Conservation (phyloP, 2,329 filamentous ascomycete species). For the Epichloe aotearoae region DNA sequence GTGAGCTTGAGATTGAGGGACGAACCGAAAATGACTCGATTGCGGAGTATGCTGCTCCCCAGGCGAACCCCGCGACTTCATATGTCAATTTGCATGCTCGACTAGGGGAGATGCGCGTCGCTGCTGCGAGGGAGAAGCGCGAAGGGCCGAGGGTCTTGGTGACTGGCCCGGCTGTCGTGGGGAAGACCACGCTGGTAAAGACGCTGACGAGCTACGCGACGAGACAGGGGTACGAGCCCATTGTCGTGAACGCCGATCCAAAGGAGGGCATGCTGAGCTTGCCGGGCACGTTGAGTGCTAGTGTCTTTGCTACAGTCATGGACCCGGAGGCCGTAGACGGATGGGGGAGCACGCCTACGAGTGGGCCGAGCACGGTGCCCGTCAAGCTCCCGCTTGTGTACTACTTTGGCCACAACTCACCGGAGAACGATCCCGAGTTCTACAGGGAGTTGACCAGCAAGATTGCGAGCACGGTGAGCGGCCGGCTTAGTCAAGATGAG, state of each 20-base stretch:
- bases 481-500: conserved; percentile 62
- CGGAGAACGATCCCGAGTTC: conserved; percentile 58
- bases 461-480: conserved; percentile 66
- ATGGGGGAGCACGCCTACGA: conserved; percentile 78
- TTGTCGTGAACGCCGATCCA: conserved; percentile 76
- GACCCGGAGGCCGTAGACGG: conserved; percentile 68
- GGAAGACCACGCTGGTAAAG: conserved; percentile 73
- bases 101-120: conserved; percentile 58
- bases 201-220: conserved; percentile 70
- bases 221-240: conserved; percentile 54
- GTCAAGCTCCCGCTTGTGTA: conserved; percentile 89
- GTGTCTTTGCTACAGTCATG: conserved; percentile 76
- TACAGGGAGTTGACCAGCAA: conserved; percentile 65
- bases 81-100: conserved; percentile 82
- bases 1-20: conserved; percentile 65
- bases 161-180: conserved; percentile 62
- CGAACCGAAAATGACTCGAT: conserved; percentile 38
- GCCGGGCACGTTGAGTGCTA: conserved; percentile 71
- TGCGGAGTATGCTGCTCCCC: conserved; percentile 51
- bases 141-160: conserved; percentile 74
- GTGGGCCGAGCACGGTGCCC: conserved; percentile 73
- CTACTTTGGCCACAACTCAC: conserved; percentile 63
- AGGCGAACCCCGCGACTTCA: conserved; percentile 69
- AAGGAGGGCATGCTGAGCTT: conserved; percentile 65
- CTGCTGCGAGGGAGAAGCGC: conserved; percentile 32